Evolutionary conservation across 768 basidiomycete genomes (phyloP).

Genomic region (Lactarius vividus): DNA sequence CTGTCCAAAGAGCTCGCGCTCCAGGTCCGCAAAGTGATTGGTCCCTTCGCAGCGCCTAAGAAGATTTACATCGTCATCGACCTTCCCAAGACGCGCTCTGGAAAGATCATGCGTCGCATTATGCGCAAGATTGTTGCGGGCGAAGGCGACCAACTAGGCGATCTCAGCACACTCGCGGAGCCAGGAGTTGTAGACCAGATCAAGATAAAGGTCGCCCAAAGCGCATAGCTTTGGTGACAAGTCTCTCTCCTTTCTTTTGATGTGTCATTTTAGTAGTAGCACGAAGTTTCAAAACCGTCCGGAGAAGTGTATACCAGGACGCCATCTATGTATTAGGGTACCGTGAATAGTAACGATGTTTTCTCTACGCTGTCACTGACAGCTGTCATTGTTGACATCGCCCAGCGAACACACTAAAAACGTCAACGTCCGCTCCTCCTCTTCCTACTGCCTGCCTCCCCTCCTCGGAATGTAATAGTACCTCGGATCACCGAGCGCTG

Average conservation of each 20-base stretch:
- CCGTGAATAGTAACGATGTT: constrained; percentile 20
- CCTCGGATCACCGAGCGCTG: not conserved
- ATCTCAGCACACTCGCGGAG: constrained; percentile 90
- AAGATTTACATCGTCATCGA: constrained; percentile 80
- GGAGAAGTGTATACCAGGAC: constrained; percentile 14
- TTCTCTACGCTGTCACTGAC: constrained; percentile 8
- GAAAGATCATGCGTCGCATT: constrained; percentile 97
- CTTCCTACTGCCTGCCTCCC: not conserved
- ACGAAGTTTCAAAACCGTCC: not conserved
- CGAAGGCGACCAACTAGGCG: constrained; percentile 93
- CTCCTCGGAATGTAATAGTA: not conserved
- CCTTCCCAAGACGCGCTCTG: constrained; percentile 91
- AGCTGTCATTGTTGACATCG: constrained; percentile 20
- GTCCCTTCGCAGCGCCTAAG: constrained; percentile 97
- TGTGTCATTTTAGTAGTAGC: not conserved
- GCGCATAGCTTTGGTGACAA: not conserved
- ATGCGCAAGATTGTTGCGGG: constrained; percentile 95
- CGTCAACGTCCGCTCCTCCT: not conserved
- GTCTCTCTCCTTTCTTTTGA: not conserved
- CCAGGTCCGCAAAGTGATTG: constrained; percentile 96
- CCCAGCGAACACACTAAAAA: constrained; percentile 13
- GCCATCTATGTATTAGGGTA: constrained; percentile 21
- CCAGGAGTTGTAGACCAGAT: constrained; percentile 82
- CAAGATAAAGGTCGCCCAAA: constrained; percentile 66
- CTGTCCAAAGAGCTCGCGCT: constrained; percentile 86